Evolutionary conservation across 2,329 filamentous ascomycete genomes (phyloP), one percentile per base, ranked within the genome.

Genomic region (Fonsecaea nubica): DNA sequence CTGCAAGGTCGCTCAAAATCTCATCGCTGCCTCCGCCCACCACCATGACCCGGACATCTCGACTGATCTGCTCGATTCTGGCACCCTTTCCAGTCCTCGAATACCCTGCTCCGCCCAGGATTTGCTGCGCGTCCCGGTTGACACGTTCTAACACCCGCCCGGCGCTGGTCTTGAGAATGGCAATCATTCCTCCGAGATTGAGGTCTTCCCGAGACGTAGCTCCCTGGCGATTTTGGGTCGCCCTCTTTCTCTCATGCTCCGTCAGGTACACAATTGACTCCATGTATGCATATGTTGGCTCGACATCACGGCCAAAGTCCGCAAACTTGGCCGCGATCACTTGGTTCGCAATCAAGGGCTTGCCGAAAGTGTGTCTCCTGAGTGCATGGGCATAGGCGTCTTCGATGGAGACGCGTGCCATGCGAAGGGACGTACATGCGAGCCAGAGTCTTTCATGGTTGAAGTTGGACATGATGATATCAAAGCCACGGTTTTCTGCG

Each of bases 1-100:
- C 83, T 0, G 87, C 87, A 42, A 92, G 78, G 76, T 92, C 90
- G 12, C 91, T 79, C 78, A 92, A 81, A 0, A 92, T 89, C 74
- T 92, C 90, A 75, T 92, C 90, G 5, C 85, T 88, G 1, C 90
- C 90, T 58, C 90, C 90, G 0, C 88, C 88, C 53, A 90, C 88
- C 40, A 86, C 79, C 1, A 84, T 81, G 1, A 85, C 87, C 1
- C 87, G 86, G 0, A 90, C 87, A 72, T 91, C 88, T 21, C 87
- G 82, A 59, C 52, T 86, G 85, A 83, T 80, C 86, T 89, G 86
- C 76, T 92, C 90, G 35, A 87, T 84, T 69, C 91, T 78, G 76
- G 91, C 89, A 25, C 91, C 91, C 76, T 89, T 87, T 0, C 91
- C 90, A 7, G 82, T 84, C 66, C 83, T 84, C 0, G 90, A 92